These are phyloP conservation scores for Pseudofabraea citricarpa DNA, from an alignment of 2,329 filamentous ascomycete genomes.

Conservation along the genomic window DNA sequence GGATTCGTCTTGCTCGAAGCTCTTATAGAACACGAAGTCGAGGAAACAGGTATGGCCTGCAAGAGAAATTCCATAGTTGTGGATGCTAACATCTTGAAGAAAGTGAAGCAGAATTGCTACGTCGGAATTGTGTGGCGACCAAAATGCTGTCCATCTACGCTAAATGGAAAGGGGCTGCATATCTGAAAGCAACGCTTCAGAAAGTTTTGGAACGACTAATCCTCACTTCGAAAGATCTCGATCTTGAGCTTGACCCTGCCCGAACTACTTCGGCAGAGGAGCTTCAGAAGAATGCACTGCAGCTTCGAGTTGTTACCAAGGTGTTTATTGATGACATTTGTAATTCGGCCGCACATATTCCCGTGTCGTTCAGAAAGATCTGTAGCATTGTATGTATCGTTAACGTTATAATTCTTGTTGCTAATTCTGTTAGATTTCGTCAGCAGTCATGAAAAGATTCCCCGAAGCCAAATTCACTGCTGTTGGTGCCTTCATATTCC, in stretches of 20 bases:
- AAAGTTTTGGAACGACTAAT: constrained; percentile 64
- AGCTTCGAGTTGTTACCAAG: constrained; percentile 62
- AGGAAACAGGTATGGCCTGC: constrained; percentile 51
- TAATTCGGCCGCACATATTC: constrained; percentile 56
- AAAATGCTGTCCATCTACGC: constrained; percentile 69
- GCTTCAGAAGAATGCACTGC: constrained; percentile 59
- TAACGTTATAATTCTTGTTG: background rate
- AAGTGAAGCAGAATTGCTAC: constrained; percentile 62
- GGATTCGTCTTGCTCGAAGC: constrained; percentile 61
- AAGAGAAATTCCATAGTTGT: too few relatives aligned
- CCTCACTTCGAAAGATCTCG: constrained; percentile 61
- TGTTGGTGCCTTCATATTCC: constrained; percentile 66
- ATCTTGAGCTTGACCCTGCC: constrained; percentile 63
- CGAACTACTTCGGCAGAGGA: constrained; percentile 57
- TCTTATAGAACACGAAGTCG: constrained; percentile 63
- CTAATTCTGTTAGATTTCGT: constrained; percentile 44
- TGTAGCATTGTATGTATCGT: constrained; percentile 53
- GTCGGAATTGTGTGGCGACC: constrained; percentile 66
- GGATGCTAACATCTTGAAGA: constrained; percentile 34
- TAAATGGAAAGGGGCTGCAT: constrained; percentile 64
- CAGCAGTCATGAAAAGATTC: constrained; percentile 58
- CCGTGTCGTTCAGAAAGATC: constrained; percentile 60
- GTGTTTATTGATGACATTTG: constrained; percentile 70
- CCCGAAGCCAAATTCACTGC: constrained; percentile 68
- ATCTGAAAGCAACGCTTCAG: constrained; percentile 59